Conservation (phyloP, 1,284 basidiomycete species). For the Ustilago tritici region DNA sequence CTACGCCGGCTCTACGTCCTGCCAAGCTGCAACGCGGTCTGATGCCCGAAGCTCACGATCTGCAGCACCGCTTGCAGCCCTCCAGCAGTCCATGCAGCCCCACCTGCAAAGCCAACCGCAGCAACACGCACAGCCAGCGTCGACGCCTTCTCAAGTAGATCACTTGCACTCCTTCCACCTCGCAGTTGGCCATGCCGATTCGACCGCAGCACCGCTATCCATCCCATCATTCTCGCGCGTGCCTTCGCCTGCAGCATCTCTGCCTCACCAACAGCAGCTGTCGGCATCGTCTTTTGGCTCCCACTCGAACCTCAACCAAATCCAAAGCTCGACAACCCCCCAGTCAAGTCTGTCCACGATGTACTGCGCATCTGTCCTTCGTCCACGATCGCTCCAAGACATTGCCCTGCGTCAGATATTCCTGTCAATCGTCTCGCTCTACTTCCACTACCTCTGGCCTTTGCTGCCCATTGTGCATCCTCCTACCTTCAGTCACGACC, state of each 20-base stretch:
- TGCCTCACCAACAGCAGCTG: conserved; percentile 16
- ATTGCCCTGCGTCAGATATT: conserved; percentile 57
- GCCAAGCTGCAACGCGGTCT: conserved; percentile 23
- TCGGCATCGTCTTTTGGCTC: background rate
- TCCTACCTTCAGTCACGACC: conserved; percentile 51
- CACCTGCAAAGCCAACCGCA: conserved; percentile 9
- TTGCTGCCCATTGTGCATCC: conserved; percentile 54
- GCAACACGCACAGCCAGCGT: conserved; percentile 9
- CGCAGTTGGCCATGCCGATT: conserved; percentile 17
- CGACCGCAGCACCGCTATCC: conserved; percentile 25
- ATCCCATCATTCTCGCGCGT: conserved; percentile 44
- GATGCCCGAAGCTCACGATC: conserved; percentile 30
- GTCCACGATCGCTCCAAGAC: conserved; percentile 55
- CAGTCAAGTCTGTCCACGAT: conserved; percentile 22
- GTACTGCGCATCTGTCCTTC: conserved; percentile 43
- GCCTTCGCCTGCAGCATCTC: conserved; percentile 23
- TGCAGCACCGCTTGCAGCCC: conserved; percentile 15
- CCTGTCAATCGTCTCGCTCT: conserved; percentile 50
- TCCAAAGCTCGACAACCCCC: background rate
- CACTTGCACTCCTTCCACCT: conserved; percentile 27
- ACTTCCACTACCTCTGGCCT: conserved; percentile 57
- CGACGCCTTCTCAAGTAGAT: conserved; percentile 8
- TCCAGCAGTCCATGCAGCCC: conserved; percentile 10
- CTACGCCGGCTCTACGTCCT: conserved; percentile 35
- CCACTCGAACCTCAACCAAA: background rate